These are phyloP conservation scores for Boletus barrowsii DNA, from an alignment of 768 basidiomycete species.

Conservation along the genomic window DNA sequence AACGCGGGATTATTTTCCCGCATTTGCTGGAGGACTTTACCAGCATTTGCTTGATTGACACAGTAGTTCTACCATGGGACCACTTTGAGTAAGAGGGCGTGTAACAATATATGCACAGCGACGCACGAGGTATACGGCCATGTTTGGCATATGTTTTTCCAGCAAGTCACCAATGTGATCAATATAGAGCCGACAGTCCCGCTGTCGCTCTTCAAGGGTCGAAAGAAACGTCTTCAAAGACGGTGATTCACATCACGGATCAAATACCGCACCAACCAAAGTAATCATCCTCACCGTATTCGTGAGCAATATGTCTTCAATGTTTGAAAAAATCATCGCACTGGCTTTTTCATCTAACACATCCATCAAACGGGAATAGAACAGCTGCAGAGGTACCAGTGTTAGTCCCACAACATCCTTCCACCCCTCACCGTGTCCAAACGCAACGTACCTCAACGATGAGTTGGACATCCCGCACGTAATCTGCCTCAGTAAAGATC, in stretches of 20 bases:
- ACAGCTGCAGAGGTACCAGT: conserved; percentile 49
- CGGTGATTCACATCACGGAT: background rate
- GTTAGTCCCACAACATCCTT: background rate
- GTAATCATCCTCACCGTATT: conserved; percentile 63
- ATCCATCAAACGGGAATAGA: conserved; percentile 76
- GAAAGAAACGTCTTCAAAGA: conserved; percentile 69
- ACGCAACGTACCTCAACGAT: conserved; percentile 71
- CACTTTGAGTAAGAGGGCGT: background rate
- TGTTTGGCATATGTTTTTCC: conserved; percentile 66
- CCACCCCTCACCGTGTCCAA: background rate
- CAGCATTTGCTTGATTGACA: conserved; percentile 79
- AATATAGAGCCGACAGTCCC: conserved; percentile 86
- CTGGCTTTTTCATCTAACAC: conserved; percentile 74
- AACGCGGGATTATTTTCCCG: conserved; percentile 67
- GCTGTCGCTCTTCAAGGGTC: conserved; percentile 87
- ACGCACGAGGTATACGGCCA: conserved; percentile 76
- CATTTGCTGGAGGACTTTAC: conserved; percentile 70
- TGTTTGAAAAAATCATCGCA: conserved; percentile 84
- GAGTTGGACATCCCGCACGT: conserved; percentile 88
- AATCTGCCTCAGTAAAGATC: conserved; percentile 85
- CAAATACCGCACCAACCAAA: background rate
- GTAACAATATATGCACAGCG: background rate
- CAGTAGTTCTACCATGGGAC: conserved; percentile 69
- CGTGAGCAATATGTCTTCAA: conserved; percentile 87
- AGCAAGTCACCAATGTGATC: conserved; percentile 87